A percentile compares a stretch with the other conserved stretches of the same genome.
These are phyloP conservation scores for Heliocybe sulcata DNA, from an alignment of 1,284 basidiomycete genomes.

Conservation along the genomic window DNA sequence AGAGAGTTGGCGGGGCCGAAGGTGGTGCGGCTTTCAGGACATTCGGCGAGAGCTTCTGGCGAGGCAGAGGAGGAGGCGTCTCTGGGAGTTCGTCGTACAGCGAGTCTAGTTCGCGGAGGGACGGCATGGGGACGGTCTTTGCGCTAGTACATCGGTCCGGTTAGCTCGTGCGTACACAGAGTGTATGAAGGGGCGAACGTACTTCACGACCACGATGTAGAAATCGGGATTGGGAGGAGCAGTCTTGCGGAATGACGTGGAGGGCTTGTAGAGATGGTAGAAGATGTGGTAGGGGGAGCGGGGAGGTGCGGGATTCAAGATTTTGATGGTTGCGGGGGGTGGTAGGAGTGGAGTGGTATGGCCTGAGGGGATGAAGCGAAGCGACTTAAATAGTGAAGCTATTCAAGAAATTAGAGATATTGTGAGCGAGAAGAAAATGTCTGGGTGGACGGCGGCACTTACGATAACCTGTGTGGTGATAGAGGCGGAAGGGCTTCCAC, in stretches of 20 bases:
- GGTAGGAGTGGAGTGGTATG: constrained; percentile 32
- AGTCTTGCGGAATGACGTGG: constrained; percentile 77
- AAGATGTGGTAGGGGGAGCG: constrained; percentile 76
- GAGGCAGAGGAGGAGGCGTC: constrained; percentile 44
- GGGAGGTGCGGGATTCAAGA: constrained; percentile 2
- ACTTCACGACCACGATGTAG: constrained; percentile 83
- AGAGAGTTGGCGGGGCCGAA: neutral
- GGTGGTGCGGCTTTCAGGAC: constrained; percentile 6
- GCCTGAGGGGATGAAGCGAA: constrained; percentile 75
- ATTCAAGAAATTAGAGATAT: constrained; percentile 4
- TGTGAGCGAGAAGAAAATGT: constrained; percentile 2
- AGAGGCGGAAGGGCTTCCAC: constrained; percentile 49
- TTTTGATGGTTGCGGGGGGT: constrained; percentile 6
- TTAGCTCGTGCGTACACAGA: neutral
- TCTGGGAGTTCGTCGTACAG: constrained; percentile 60
- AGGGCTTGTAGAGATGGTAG: constrained; percentile 91
- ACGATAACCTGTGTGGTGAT: constrained; percentile 43
- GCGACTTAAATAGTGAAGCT: constrained; percentile 65
- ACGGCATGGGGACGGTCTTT: constrained; percentile 65
- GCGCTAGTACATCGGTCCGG: constrained; percentile 36
- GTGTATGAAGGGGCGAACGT: constrained; percentile 21
- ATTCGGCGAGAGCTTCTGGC: constrained; percentile 24
- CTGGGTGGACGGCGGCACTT: constrained; percentile 12
- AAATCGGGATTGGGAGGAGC: constrained; percentile 83
- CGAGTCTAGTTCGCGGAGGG: constrained; percentile 56